Base-by-base conservation (phyloP, 1,139 yeast genomes). In the Blastobotrys proliferans region DNA sequence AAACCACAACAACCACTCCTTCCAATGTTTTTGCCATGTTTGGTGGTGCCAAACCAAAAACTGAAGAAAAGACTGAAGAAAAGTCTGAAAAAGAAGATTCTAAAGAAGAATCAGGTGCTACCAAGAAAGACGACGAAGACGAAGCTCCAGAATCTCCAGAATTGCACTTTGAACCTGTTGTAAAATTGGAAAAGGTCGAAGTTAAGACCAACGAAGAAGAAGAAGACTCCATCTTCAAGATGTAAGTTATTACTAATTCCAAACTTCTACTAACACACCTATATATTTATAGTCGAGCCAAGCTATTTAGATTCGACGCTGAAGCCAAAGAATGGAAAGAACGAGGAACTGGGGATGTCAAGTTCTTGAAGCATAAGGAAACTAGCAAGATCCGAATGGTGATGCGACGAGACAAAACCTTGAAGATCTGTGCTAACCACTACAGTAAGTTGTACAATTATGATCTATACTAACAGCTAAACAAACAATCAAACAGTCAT, bases 351-450 rank as follows among this genome's bases (percentile, higher is more conserved):
- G 99, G 98, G 59, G 98, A 92, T 63, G 97, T 90, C 59, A 87
- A 90, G 70, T 87, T 92, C 68, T 79, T 92, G 65, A 78, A 92
- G 72, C 96, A 90, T 73, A 87, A 86, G 69, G 71, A 71, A 50
- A 72, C 87, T 46, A 76, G 77, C 46, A 90, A 86, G 72, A 85
- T 84, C 52, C 83, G 98, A 72, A 70, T 92, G 54, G 76, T 92
- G 64, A 92, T 92, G 98, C 86, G 98, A 78, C 87, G 98, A 73
- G 98, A 92, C 73, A 92, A 92, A 75, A 92, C 97, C 46, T 78
- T 90, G 64, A 92, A 92, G 77, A 83, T 94, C 61, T 92, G 98
- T 70, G 98, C 98, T 59, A 92, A 92, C 74, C 98, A 92, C 70
- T 79, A 81, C 69, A 81, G 92, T n/a, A n/a, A n/a, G n/a, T n/a